A percentile compares a stretch with the other conserved stretches of the same genome.
phyloP scores from a whole-genome alignment of 345 rosid genomes.

The Bruguiera gymnorhiza region DNA sequence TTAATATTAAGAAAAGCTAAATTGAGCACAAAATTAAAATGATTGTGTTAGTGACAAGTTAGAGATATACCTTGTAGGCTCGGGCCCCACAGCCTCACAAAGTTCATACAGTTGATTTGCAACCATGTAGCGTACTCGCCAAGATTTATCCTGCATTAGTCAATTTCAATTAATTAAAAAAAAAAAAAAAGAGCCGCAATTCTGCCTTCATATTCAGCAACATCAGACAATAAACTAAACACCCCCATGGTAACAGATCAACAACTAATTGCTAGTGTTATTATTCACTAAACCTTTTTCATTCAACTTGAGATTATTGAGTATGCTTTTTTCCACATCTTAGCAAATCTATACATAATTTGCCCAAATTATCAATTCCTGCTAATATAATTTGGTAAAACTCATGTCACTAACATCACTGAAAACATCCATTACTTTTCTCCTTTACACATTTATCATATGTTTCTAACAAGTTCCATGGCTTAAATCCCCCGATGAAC shows the following conservation, averaged over 20 bases:
- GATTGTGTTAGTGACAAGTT: slow-evolving; percentile 2
- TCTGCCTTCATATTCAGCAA: neutral
- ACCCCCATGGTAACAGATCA: neutral
- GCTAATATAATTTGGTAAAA: too few relatives aligned
- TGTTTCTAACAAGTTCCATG: neutral
- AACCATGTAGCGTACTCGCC: slow-evolving; percentile 98
- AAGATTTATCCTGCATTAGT: slow-evolving; percentile 75
- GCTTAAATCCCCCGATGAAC: neutral
- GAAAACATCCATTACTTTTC: neutral
- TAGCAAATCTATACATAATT: too few relatives aligned
- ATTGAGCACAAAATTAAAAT: neutral
- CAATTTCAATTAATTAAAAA: neutral
- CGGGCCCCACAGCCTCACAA: slow-evolving; percentile 95
- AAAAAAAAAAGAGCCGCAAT: neutral
- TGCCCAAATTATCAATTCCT: too few relatives aligned
- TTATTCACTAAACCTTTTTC: neutral
- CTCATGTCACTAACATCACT: neutral
- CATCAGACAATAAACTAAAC: neutral
- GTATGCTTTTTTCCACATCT: neutral
- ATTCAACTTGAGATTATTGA: neutral
- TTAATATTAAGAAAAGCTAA: slow-evolving; percentile 3
- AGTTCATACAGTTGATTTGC: slow-evolving; percentile 96
- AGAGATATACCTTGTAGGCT: slow-evolving; percentile 67
- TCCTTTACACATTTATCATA: neutral
- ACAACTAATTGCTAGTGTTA: neutral